Evolutionary conservation across 176 grass and related monocot genomes (phyloP).

Genomic region (Oryza meridionalis): DNA sequence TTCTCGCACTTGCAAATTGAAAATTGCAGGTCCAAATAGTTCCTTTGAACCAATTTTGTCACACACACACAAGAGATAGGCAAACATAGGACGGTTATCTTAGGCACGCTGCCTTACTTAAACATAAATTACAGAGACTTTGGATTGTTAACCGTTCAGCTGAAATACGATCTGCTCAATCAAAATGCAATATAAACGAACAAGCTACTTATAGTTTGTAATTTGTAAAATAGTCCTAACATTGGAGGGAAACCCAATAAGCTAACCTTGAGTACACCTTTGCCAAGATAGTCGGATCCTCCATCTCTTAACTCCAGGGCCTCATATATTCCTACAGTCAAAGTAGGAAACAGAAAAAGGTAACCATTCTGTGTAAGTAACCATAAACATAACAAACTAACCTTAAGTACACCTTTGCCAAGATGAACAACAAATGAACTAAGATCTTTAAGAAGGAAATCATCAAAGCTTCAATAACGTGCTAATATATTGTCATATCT

Average conservation of each 20-base stretch:
- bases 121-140: not conserved
- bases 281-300: slow-evolving; percentile 94
- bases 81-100: not conserved
- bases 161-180: not conserved
- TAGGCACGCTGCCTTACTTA: not conserved
- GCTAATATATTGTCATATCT: not conserved
- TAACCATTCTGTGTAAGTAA: not conserved
- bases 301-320: slow-evolving; percentile 95
- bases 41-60: not conserved
- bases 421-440: no score
- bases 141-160: not conserved
- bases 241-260: not conserved
- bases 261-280: slow-evolving; percentile 88
- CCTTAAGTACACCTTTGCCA: no score
- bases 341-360: not conserved
- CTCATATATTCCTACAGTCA: slow-evolving; percentile 72
- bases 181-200: not conserved
- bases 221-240: not conserved
- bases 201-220: not conserved
- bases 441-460: no score
- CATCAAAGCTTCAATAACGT: not conserved
- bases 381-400: not conserved
- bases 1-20: not conserved
- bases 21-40: not conserved
- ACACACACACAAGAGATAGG: not conserved